Base-by-base conservation (phyloP, 1,139 yeast genomes). In the Suhomyces maxii region DNA sequence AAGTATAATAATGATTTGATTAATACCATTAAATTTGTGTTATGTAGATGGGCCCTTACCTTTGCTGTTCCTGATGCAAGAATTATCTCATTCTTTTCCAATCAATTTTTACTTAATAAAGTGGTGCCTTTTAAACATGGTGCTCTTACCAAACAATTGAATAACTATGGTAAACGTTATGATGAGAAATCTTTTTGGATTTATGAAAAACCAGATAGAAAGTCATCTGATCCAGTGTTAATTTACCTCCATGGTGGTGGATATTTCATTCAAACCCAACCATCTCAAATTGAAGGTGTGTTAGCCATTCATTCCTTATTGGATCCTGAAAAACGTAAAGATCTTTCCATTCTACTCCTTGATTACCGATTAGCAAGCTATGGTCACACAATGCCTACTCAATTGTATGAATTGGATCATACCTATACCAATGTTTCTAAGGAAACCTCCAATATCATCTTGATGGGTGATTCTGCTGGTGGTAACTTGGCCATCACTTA, bases 181-280 rank as follows among this genome's bases (percentile, higher is more conserved):
- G 73, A 69, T 43, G 52, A 58, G n/a, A 59, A 64, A 44, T 67
- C 74, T 7, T 55, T 61, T 38, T 75, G 79, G 79, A 42, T 74
- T 10, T 69, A 61, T 5, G 68, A 69, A 50, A 64, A 62, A 39
- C 60, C 61, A 3, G 53, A 60, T 34, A 55, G 68, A 30, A 53
- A 61, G n/a, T 49, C 56, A 0, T 41, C 49, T 6, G 77, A 73
- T 48, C 78, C 78, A 0, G 56, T 75, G 13, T 55, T 75, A 18
- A 56, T 74, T 26, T 74, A 63, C 49, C 51, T 60, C 11, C 79
- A 75, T 50, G 79, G 80, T 13, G 80, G 80, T 2, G 79, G 79
- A 2, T 74, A 64, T 52, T 71, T 63, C 45, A 46, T 71, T 34
- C 68, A 73, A 47, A 66, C 75, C 1, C 57, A 59, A 43, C 67